Conservation (phyloP, 495 filamentous ascomycete species). For the Platismatia glauca region DNA sequence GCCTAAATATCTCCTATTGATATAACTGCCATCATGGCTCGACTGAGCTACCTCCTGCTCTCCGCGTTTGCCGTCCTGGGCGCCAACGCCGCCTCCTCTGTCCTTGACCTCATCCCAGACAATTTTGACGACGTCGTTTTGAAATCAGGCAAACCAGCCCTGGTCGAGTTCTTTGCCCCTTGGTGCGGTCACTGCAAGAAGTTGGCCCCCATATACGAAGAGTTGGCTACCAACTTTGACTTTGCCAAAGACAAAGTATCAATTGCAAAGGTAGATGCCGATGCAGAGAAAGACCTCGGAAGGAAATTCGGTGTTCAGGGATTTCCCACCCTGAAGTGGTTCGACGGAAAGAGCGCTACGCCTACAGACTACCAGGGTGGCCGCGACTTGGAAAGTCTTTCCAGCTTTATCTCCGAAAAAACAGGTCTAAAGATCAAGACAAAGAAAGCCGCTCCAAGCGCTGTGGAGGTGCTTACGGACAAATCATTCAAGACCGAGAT, state of each 20-base stretch:
- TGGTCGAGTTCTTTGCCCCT: slow-evolving; percentile 98
- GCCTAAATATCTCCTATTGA: not conserved
- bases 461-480: slow-evolving; percentile 74
- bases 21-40: slow-evolving; percentile 32
- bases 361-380: slow-evolving; percentile 80
- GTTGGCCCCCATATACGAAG: slow-evolving; percentile 88
- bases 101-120: slow-evolving; percentile 73
- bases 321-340: slow-evolving; percentile 96
- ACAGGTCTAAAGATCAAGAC: slow-evolving; percentile 70
- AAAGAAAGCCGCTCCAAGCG: slow-evolving; percentile 60
- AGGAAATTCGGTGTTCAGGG: slow-evolving; percentile 81
- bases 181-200: slow-evolving; percentile 99
- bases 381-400: slow-evolving; percentile 79
- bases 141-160: slow-evolving; percentile 84
- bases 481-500: slow-evolving; percentile 64
- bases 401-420: slow-evolving; percentile 76
- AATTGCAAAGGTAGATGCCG: slow-evolving; percentile 93
- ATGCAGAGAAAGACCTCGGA: slow-evolving; percentile 74
- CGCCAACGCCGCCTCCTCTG: slow-evolving; percentile 42
- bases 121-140: slow-evolving; percentile 90
- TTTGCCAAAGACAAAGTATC: slow-evolving; percentile 71
- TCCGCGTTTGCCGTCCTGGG: slow-evolving; percentile 36
- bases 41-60: slow-evolving; percentile 39
- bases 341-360: slow-evolving; percentile 89
- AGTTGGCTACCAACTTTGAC: slow-evolving; percentile 68